phyloP scores from a whole-genome alignment of 805 yeast genomes.

The Pichia eremophila region DNA sequence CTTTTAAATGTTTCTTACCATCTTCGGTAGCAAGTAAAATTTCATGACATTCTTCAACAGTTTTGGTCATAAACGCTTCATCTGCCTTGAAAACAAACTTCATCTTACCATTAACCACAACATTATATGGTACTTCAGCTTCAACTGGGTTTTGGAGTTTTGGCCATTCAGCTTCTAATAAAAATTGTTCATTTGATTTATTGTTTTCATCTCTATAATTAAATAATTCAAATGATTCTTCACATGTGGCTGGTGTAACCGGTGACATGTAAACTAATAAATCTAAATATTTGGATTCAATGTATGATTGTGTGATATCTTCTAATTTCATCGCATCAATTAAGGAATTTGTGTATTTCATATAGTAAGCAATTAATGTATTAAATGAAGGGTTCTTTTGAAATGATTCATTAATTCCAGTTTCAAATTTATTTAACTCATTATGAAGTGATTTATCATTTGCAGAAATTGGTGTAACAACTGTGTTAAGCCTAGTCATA shows the following conservation, averaged over 20 bases:
- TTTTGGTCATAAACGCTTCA: conserved; percentile 29
- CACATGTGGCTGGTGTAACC: conserved; percentile 71
- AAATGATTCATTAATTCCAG: conserved; percentile 50
- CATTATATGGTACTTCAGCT: conserved; percentile 34
- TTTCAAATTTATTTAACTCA: conserved; percentile 38
- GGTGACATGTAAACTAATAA: conserved; percentile 65
- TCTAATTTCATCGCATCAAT: conserved; percentile 38
- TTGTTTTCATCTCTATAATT: conserved; percentile 13
- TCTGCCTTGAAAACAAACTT: conserved; percentile 33
- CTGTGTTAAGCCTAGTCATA: conserved; percentile 12
- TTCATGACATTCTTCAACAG: conserved; percentile 28
- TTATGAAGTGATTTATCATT: conserved; percentile 52
- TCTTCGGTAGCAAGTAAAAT: conserved; percentile 26
- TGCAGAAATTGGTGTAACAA: conserved; percentile 12
- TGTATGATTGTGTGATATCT: conserved; percentile 3
- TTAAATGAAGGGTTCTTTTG: conserved; percentile 56
- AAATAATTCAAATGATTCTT: conserved; percentile 66
- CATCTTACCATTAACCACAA: conserved; percentile 70
- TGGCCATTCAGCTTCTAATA: conserved; percentile 65
- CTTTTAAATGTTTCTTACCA: conserved; percentile 34
- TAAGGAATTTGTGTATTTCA: conserved; percentile 65
- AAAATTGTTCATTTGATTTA: conserved; percentile 25
- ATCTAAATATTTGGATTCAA: conserved; percentile 29
- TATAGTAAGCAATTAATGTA: conserved; percentile 80
- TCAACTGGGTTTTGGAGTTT: conserved; percentile 30